These are phyloP conservation scores for Esteya vermicola DNA, from an alignment of 2,329 filamentous ascomycete genomes.

Conservation along the genomic window DNA sequence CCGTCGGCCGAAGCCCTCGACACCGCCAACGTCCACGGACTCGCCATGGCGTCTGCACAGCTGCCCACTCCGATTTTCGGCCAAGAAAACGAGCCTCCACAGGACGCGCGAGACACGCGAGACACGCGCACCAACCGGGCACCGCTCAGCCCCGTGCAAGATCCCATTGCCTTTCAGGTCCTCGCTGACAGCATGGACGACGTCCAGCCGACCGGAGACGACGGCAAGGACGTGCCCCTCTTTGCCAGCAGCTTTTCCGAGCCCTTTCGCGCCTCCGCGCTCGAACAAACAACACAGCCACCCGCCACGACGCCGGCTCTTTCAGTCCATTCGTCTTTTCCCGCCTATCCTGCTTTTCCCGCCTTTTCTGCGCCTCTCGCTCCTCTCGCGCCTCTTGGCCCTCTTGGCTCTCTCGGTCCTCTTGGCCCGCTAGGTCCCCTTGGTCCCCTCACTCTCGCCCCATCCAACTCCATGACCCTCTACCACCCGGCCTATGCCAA, in stretches of 20 bases:
- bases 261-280: slow-evolving; percentile 15
- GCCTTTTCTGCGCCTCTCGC: too few relatives aligned
- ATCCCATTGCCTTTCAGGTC: slow-evolving; percentile 25
- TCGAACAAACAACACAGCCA: slow-evolving; percentile 10
- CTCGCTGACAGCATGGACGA: slow-evolving; percentile 12
- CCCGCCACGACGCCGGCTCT: background rate
- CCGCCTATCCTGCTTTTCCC: too few relatives aligned
- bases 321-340: background rate
- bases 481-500: slow-evolving; percentile 8
- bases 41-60: too few relatives aligned
- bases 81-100: slow-evolving; percentile 42
- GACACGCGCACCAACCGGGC: slow-evolving; percentile 29
- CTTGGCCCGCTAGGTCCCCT: background rate
- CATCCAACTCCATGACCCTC: too few relatives aligned
- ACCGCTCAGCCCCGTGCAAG: slow-evolving; percentile 36
- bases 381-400: too few relatives aligned
- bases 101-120: too few relatives aligned
- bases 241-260: background rate
- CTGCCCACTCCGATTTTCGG: slow-evolving; percentile 6
- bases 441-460: too few relatives aligned
- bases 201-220: background rate
- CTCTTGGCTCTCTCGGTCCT: background rate
- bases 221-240: slow-evolving; percentile 7
- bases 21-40: too few relatives aligned
- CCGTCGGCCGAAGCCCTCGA: too few relatives aligned